phyloP scores from a whole-genome alignment of 73 alveolate genomes.

The Blepharisma japonicum region DNA sequence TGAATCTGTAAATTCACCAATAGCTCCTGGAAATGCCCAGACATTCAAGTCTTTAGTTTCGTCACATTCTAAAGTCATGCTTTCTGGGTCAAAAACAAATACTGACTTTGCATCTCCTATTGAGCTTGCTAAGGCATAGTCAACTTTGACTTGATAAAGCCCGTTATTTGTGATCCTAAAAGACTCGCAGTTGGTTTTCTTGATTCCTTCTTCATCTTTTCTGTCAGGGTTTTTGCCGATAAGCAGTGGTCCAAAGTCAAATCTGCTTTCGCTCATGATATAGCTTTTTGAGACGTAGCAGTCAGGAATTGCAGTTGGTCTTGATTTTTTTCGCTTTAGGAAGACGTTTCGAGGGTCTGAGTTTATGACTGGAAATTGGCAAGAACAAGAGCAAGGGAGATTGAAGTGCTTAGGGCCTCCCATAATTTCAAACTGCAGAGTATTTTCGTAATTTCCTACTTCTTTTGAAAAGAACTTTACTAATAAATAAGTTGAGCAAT shows the following conservation, averaged over 20 bases:
- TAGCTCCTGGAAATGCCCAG: constrained; percentile 90
- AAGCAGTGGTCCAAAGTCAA: constrained; percentile 97
- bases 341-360: constrained; percentile 70
- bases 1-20: constrained; percentile 86
- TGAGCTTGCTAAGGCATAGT: constrained; percentile 73
- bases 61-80: constrained; percentile 81
- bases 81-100: constrained; percentile 88
- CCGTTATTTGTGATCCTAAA: constrained; percentile 94
- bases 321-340: constrained; percentile 65
- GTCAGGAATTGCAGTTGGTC: constrained; percentile 81
- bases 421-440: constrained; percentile 76
- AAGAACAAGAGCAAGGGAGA: constrained; percentile 63
- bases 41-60: constrained; percentile 93
- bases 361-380: constrained; percentile 83
- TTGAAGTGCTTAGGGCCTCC: constrained; percentile 69
- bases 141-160: constrained; percentile 83
- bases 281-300: constrained; percentile 54
- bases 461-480: constrained; percentile 92
- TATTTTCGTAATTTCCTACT: constrained; percentile 73
- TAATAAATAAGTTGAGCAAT: constrained; percentile 76
- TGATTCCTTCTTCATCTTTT: constrained; percentile 77
- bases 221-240: constrained; percentile 92
- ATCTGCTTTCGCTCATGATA: constrained; percentile 59
- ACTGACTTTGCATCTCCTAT: constrained; percentile 40
- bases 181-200: constrained; percentile 77